Conservation (phyloP, 139 green algal species). For the Yamagishiella unicocca region DNA sequence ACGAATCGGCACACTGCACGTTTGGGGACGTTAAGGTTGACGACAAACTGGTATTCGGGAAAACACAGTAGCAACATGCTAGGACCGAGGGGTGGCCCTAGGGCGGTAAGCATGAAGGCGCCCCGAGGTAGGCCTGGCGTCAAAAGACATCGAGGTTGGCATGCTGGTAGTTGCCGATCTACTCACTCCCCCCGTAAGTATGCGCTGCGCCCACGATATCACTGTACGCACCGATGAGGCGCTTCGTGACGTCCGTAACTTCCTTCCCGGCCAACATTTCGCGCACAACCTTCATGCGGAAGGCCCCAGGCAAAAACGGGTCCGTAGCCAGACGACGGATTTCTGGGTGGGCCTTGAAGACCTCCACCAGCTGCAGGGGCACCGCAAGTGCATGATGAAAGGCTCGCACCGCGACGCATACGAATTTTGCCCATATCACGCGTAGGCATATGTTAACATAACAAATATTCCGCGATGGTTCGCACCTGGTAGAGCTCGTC, state of each 20-base stretch:
- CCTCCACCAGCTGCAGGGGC: constrained; percentile 48
- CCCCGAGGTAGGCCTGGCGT: too few species aligned
- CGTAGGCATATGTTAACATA: background rate
- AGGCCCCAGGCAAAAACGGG: constrained; percentile 61
- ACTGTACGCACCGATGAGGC: constrained; percentile 58
- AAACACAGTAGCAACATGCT: too few species aligned
- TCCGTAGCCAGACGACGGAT: constrained; percentile 67
- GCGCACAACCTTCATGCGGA: constrained; percentile 63
- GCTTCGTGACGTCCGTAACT: constrained; percentile 65
- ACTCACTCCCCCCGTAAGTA: too few species aligned
- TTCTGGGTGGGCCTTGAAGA: constrained; percentile 55
- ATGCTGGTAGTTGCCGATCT: too few species aligned
- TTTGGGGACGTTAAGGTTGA: too few species aligned
- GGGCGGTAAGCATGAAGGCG: too few species aligned
- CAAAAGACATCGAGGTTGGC: too few species aligned
- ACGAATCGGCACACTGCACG: too few species aligned
- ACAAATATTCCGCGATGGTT: background rate
- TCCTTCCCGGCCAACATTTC: constrained; percentile 56
- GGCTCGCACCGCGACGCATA: background rate
- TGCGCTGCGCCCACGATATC: background rate
- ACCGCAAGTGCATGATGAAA: too few species aligned
- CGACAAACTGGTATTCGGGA: too few species aligned
- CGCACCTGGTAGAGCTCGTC: constrained; percentile 76
- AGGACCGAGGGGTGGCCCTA: too few species aligned
- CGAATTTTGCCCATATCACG: background rate